Evolutionary conservation across 2,329 filamentous ascomycete species (phyloP), one percentile per base, ranked within the genome.

Genomic region (Trichoderma pleuroti): DNA sequence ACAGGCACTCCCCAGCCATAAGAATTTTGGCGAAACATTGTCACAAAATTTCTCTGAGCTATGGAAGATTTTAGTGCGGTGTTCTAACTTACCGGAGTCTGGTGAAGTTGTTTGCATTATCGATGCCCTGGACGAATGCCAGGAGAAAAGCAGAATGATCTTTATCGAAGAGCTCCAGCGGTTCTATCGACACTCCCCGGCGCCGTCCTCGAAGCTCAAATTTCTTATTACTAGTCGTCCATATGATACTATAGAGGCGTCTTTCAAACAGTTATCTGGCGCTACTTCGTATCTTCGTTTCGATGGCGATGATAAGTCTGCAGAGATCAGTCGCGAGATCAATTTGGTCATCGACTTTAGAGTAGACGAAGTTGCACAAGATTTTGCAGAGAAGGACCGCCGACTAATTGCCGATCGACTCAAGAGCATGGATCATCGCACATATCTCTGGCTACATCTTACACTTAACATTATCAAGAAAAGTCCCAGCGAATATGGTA

Each of bases 401-500:
- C 24, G 63, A 5, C 46, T 70, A 4, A 72, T 82, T 12, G 30
- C 72, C 4, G 64, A 77, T 5, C 65, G 75, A 5, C 76, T 84
- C 1, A 77, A 74, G n/a, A 4, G 62, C 18, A 74, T 77, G 62
- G 66, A 75, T 2, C 74, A 82, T 32, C 75, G 78, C 11, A 84
- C 81, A 1, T 84, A 83, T 71, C 76, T 83, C 0, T 83, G 82
- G 82, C 75, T 82, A 1, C 68, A 76, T 70, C 76, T 82, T 0
- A 80, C 74, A 0, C 72, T 83, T 3, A 72, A 78, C 11, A 73
- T 80, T 4, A 77, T 82, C 34, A 57, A 76, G 7, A 56, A 70
- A 4, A 73, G 46, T 4, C 63, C 62, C 1, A 63, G 72, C 54
- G 46, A 32, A 14, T 77, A 71, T 32, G 65, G 72, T 12, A 70